phyloP scores from a whole-genome alignment of 2,329 filamentous ascomycete genomes.

The Sclerotinia minor region DNA sequence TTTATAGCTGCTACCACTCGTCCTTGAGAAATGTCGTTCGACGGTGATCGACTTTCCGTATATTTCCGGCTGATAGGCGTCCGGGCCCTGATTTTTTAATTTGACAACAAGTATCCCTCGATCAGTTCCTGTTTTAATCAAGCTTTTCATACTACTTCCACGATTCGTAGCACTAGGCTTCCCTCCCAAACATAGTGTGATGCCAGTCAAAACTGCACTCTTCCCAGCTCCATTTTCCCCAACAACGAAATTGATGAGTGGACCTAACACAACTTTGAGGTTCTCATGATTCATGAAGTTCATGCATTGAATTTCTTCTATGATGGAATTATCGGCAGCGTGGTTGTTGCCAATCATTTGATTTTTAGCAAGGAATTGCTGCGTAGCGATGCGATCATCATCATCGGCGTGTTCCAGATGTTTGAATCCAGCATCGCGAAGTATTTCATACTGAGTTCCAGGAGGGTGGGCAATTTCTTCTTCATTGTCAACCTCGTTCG shows the following conservation, averaged over 20 bases:
- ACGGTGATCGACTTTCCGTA: conserved; percentile 86
- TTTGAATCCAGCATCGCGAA: conserved; percentile 59
- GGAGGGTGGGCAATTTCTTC: conserved; percentile 36
- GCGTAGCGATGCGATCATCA: conserved; percentile 65
- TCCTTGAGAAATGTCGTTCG: conserved; percentile 82
- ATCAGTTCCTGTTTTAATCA: conserved; percentile 87
- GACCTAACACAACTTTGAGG: conserved; percentile 81
- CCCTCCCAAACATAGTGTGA: conserved; percentile 91
- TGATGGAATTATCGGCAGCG: conserved; percentile 79
- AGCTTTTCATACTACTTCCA: conserved; percentile 81
- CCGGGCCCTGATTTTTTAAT: conserved; percentile 85
- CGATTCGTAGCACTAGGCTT: conserved; percentile 93
- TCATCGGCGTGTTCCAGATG: conserved; percentile 57
- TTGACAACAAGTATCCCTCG: conserved; percentile 74
- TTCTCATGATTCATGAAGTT: conserved; percentile 97
- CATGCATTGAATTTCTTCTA: conserved; percentile 80
- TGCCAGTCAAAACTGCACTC: conserved; percentile 88
- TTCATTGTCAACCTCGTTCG: conserved; percentile 36
- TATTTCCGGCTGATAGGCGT: conserved; percentile 77
- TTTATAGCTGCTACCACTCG: conserved; percentile 76
- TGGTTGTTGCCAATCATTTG: conserved; percentile 63
- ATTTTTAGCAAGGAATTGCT: conserved; percentile 52
- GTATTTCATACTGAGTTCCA: conserved; percentile 61
- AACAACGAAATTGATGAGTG: conserved; percentile 96
- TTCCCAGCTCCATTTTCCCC: conserved; percentile 98